A percentile compares a stretch with the other conserved stretches of the same genome.
phyloP scores from a whole-genome alignment of 2,329 filamentous ascomycete species.

The Talaromyces sp. region DNA sequence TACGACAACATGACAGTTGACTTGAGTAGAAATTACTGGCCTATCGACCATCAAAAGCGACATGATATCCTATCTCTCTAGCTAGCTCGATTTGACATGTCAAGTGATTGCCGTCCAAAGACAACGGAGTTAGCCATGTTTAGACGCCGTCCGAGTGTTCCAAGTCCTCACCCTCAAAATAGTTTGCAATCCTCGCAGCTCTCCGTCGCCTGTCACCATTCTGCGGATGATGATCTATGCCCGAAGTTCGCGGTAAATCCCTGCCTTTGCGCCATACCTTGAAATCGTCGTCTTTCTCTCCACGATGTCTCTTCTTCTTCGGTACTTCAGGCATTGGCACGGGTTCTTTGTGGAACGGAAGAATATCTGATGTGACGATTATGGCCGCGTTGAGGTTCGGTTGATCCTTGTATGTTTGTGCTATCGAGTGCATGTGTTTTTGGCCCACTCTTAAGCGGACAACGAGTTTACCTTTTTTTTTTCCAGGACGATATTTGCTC shows the following conservation, averaged over 20 bases:
- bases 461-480: conserved; percentile 13
- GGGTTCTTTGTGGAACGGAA: conserved; percentile 11
- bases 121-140: background rate
- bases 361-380: conserved; percentile 10
- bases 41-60: background rate
- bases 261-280: conserved; percentile 20
- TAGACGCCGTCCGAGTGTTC: conserved; percentile 14
- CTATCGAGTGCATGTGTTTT: conserved; percentile 9
- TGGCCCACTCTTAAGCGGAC: conserved; percentile 15
- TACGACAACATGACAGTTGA: background rate
- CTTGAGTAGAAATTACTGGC: background rate
- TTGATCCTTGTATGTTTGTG: background rate
- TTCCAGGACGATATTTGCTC: background rate
- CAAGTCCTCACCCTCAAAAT: conserved; percentile 19
- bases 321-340: background rate
- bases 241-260: background rate
- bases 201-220: conserved; percentile 14
- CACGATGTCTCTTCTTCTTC: conserved; percentile 17
- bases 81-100: background rate
- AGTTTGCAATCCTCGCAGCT: conserved; percentile 15
- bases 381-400: background rate
- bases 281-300: conserved; percentile 32
- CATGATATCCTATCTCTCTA: background rate
- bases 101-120: background rate
- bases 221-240: background rate